A percentile compares a stretch with the other conserved stretches of the same genome.
phyloP scores from a whole-genome alignment of 345 rosid species.

The Hibiscus trionum region DNA sequence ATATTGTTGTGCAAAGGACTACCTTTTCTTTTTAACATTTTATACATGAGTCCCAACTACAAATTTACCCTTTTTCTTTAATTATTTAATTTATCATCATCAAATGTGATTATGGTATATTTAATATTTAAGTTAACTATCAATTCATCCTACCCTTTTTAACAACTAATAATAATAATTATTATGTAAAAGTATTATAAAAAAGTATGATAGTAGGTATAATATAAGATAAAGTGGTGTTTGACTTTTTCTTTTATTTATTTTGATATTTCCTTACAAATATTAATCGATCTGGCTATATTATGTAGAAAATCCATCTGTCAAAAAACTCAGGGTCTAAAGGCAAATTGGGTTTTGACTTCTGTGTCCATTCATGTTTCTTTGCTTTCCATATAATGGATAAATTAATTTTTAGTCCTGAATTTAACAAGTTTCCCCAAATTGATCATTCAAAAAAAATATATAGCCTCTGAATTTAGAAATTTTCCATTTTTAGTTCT shows the following conservation, averaged over 20 bases:
- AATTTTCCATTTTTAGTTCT: no score
- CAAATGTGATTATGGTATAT: no score
- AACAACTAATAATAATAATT: background rate
- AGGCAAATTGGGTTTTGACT: conserved; percentile 5
- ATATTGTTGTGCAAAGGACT: no score
- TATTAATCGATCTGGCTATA: background rate
- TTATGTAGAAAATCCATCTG: background rate
- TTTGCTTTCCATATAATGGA: no score
- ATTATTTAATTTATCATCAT: no score
- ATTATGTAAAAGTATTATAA: background rate
- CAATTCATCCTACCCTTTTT: background rate
- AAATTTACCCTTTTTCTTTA: no score
- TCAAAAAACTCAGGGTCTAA: background rate
- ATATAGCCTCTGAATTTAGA: no score
- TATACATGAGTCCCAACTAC: no score
- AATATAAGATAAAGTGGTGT: background rate
- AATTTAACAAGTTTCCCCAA: no score
- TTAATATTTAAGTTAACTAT: background rate
- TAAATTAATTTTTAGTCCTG: no score
- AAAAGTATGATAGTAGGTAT: background rate
- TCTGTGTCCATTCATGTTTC: background rate
- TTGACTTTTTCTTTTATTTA: background rate
- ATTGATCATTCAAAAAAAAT: no score
- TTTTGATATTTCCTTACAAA: background rate
- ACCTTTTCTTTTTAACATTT: no score